Evolutionary conservation across 805 yeast genomes (phyloP).

Genomic region (Pichia manshurica): DNA sequence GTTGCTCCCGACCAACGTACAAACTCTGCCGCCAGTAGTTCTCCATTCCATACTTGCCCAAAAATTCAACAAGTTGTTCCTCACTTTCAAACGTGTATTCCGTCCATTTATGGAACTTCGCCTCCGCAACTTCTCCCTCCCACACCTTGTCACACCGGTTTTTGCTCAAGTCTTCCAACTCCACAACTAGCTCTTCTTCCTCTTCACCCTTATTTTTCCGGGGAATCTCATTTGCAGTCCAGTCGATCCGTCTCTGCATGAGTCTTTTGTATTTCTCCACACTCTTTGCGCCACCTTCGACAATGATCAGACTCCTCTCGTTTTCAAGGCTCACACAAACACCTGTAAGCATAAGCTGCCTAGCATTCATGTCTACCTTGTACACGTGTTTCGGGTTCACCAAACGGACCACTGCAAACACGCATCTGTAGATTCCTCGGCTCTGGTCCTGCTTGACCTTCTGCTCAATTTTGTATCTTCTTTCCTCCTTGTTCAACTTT

Average conservation of each 20-base stretch:
- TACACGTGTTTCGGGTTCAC: slow-evolving; percentile 61
- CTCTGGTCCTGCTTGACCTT: slow-evolving; percentile 33
- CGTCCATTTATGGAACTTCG: slow-evolving; percentile 66
- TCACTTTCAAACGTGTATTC: slow-evolving; percentile 47
- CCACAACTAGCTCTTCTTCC: neutral
- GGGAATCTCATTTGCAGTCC: slow-evolving; percentile 48
- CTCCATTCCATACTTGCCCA: slow-evolving; percentile 47
- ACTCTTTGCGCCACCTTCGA: slow-evolving; percentile 67
- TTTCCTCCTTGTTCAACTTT: slow-evolving; percentile 53
- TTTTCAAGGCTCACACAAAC: slow-evolving; percentile 42
- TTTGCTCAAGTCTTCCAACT: slow-evolving; percentile 33
- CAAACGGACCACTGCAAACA: slow-evolving; percentile 50
- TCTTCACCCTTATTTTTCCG: slow-evolving; percentile 23
- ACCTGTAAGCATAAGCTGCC: slow-evolving; percentile 65
- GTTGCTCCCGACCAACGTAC: neutral
- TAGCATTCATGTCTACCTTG: slow-evolving; percentile 77
- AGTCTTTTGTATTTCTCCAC: slow-evolving; percentile 59
- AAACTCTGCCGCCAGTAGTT: slow-evolving; percentile 43
- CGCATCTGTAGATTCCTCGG: slow-evolving; percentile 49
- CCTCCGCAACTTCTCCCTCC: slow-evolving; percentile 59
- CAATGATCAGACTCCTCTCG: slow-evolving; percentile 54
- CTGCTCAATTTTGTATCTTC: slow-evolving; percentile 40
- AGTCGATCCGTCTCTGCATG: slow-evolving; percentile 55
- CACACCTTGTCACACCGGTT: slow-evolving; percentile 53
- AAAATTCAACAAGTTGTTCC: slow-evolving; percentile 43